Conservation (phyloP, 768 basidiomycete species). For the Strobilomyces confusus region DNA sequence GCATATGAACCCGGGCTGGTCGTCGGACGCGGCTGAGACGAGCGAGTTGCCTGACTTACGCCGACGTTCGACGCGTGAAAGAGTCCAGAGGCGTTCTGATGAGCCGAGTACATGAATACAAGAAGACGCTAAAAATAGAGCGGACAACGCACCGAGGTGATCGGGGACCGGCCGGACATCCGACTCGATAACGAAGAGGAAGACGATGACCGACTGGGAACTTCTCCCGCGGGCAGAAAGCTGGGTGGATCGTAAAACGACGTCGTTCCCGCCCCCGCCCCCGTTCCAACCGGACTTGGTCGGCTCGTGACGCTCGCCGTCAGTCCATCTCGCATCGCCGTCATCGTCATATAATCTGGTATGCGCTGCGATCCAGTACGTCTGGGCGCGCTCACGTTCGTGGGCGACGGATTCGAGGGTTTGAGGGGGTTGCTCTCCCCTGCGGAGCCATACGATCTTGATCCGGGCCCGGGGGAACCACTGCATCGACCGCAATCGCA, state of each 20-base stretch:
- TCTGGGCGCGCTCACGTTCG: slow-evolving; percentile 3
- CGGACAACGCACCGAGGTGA: slow-evolving; percentile 21
- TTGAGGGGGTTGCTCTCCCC: slow-evolving; percentile 30
- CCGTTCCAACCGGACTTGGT: slow-evolving; percentile 12
- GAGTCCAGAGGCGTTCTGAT: slow-evolving; percentile 23
- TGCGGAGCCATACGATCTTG: slow-evolving; percentile 28
- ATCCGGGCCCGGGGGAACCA: slow-evolving; percentile 9
- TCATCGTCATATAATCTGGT: slow-evolving; percentile 34
- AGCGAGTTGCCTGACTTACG: slow-evolving; percentile 11
- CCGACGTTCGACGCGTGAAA: slow-evolving; percentile 18
- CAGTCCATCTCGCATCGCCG: slow-evolving; percentile 26
- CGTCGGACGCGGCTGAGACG: slow-evolving; percentile 19
- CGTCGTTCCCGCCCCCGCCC: slow-evolving; percentile 3
- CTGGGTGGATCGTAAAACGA: slow-evolving; percentile 23
- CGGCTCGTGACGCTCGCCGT: slow-evolving; percentile 22
- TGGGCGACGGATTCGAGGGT: slow-evolving; percentile 8
- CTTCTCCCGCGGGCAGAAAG: slow-evolving; percentile 22
- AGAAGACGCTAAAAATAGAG: not conserved
- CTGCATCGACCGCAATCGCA: slow-evolving; percentile 28
- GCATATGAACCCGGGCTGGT: slow-evolving; percentile 13
- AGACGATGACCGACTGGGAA: slow-evolving; percentile 31
- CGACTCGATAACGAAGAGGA: slow-evolving; percentile 33
- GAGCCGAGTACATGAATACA: slow-evolving; percentile 3
- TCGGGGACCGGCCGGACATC: slow-evolving; percentile 29
- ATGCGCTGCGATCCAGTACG: slow-evolving; percentile 24